Evolutionary conservation across 2,329 filamentous ascomycete genomes (phyloP), one percentile per base, ranked within the genome.

Genomic region (Falciphora oryzae): DNA sequence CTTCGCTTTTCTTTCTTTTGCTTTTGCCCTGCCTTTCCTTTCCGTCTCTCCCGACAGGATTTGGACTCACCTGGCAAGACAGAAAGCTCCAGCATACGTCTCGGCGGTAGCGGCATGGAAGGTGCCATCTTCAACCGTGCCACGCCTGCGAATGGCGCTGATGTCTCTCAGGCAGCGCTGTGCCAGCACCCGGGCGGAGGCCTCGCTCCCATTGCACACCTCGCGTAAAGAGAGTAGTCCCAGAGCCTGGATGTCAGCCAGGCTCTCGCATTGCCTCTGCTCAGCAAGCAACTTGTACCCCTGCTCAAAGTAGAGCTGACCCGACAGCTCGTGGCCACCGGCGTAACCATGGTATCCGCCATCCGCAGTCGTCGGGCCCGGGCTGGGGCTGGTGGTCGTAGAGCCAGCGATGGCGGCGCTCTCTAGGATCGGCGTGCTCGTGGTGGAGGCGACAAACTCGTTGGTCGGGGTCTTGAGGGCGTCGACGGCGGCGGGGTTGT

Each of bases 181-280:
- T 3, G 60, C 60, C n/a, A 62, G 60, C 1, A 62, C 35, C 14
- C 60, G 38, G 7, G 60, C 60, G 8, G 50, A 50, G 0, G 25
- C 14, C 7, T 50, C 25, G 25, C 29, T 29, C 11, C 60, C 60
- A 16, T 56, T 53, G 27, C 60, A 53, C 4, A 29, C 60, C 25
- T 50, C 60, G 31, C 14, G 25, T 3, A 62, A 16, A 1, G 60
- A 44, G 2, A 62, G 14, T 4, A 62, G 38, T 1, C 60, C 60
- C 16, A 62, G 60, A 14, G 60, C 60, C 60, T 62, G 60, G 35
- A 62, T 25, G 60, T 62, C 60, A 1, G 64, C 59, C 57, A 63
- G 61, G 28, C 57, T 61, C 35, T 57, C 35, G 44, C 44, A 53
- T 5, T 53, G 44, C 18, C 44, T 22, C 44, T 53, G 44, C 29